Percentiles rank a stretch among this genome's conserved stretches.
Conservation (phyloP, 257 asterid species). For the Henckelia pumila region DNA sequence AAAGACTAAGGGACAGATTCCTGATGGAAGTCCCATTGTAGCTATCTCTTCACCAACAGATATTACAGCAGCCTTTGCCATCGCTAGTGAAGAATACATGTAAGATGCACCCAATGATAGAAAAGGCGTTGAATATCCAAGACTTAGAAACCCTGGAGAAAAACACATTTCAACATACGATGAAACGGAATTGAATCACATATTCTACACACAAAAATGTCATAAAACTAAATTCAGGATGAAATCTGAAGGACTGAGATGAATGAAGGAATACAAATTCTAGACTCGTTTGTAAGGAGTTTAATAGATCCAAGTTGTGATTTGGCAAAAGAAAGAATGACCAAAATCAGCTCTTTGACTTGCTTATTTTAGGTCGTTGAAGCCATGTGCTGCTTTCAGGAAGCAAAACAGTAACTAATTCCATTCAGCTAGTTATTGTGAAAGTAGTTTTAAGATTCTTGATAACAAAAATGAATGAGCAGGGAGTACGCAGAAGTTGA, state of each 20-base stretch:
- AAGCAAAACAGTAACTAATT: not conserved
- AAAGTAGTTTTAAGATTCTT: not conserved
- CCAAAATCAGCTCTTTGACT: not conserved
- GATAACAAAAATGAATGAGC: not conserved
- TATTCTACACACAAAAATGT: not conserved
- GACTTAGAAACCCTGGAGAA: conserved; percentile 78
- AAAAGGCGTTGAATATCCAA: conserved; percentile 94
- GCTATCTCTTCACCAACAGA: conserved; percentile 97
- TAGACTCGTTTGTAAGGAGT: not conserved
- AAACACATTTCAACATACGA: not conserved
- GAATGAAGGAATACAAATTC: not conserved
- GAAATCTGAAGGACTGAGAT: conserved; percentile 8
- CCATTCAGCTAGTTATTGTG: not conserved
- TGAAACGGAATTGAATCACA: not conserved
- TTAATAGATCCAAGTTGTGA: not conserved
- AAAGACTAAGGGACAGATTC: conserved; percentile 85
- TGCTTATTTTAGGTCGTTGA: conserved; percentile 3
- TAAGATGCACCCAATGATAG: conserved; percentile 84
- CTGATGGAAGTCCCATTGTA: conserved; percentile 77
- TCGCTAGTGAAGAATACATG: conserved; percentile 94
- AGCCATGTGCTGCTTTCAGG: not conserved
- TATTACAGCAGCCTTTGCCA: conserved; percentile 95
- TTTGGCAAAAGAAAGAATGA: not conserved
- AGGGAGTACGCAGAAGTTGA: not conserved
- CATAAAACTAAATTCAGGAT: not conserved